phyloP scores from a whole-genome alignment of 805 yeast species.

The Cyberlindnera veronae region DNA sequence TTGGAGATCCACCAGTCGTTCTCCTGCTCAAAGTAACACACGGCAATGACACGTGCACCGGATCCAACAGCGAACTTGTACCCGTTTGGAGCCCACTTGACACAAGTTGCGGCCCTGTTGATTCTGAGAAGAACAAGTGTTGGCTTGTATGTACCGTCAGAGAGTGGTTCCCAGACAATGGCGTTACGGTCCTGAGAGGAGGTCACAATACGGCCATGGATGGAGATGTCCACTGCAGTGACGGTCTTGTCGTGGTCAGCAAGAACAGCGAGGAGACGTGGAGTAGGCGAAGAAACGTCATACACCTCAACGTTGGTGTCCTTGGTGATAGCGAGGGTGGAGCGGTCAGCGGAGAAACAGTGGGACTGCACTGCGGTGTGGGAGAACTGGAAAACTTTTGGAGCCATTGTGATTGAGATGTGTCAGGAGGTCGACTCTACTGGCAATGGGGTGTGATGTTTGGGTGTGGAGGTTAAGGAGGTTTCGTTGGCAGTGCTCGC shows the following conservation, averaged over 20 bases:
- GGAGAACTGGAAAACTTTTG: constrained; percentile 58
- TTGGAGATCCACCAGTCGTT: constrained; percentile 99
- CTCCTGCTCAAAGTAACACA: constrained; percentile 92
- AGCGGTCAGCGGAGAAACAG: constrained; percentile 69
- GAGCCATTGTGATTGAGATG: constrained; percentile 10
- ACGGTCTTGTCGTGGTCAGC: constrained; percentile 89
- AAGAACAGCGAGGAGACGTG: constrained; percentile 62
- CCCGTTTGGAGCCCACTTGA: constrained; percentile 95
- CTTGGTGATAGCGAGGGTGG: constrained; percentile 75
- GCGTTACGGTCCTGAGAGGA: constrained; percentile 98
- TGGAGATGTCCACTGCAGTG: constrained; percentile 89
- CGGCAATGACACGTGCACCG: constrained; percentile 89
- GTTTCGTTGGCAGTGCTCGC: too few relatives aligned
- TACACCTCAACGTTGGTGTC: constrained; percentile 74
- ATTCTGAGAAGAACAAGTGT: constrained; percentile 90
- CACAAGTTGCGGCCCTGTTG: constrained; percentile 92
- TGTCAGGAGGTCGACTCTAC: constrained; percentile 28
- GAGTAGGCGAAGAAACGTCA: constrained; percentile 49
- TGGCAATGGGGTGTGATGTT: constrained; percentile 5
- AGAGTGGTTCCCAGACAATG: constrained; percentile 84
- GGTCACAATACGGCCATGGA: constrained; percentile 87
- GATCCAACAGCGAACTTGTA: constrained; percentile 95
- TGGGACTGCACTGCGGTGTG: constrained; percentile 89
- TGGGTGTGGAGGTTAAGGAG: neutral
- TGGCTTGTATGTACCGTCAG: constrained; percentile 67